phyloP scores from a whole-genome alignment of 768 basidiomycete species.

The Thelephora aurantiotincta region DNA sequence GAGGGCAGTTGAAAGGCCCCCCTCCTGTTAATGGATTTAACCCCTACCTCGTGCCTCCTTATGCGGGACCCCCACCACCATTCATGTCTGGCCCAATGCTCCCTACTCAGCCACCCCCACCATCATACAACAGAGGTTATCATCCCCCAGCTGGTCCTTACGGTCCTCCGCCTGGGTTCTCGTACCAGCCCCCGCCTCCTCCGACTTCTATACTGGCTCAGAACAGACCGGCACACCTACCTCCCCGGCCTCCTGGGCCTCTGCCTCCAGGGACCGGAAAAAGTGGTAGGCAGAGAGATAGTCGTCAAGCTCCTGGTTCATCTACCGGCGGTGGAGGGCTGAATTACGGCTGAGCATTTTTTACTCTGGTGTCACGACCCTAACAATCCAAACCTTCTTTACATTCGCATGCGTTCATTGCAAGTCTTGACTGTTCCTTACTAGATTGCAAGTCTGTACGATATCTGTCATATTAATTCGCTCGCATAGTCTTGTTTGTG shows the following conservation, averaged over 20 bases:
- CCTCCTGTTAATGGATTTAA: background rate
- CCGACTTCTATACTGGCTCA: constrained; percentile 3
- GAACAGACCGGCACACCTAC: constrained; percentile 6
- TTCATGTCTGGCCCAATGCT: constrained; percentile 4
- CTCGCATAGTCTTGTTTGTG: background rate
- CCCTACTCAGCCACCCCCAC: background rate
- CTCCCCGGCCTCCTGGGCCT: constrained; percentile 11
- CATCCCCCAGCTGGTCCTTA: constrained; percentile 2
- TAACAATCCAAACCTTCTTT: background rate
- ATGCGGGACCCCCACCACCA: background rate
- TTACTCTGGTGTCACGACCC: background rate
- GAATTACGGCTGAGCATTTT: constrained; percentile 16
- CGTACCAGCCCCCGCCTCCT: constrained; percentile 5
- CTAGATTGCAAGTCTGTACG: background rate
- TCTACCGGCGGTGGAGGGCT: constrained; percentile 12
- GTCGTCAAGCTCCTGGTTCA: constrained; percentile 7
- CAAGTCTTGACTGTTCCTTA: background rate
- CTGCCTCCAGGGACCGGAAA: constrained; percentile 6
- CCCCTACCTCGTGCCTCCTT: constrained; percentile 1
- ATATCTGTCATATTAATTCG: background rate
- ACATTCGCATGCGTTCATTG: background rate
- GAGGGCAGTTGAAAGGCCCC: constrained; percentile 10
- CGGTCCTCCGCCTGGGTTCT: background rate
- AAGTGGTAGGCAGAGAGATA: constrained; percentile 6
- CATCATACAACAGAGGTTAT: background rate